Evolutionary conservation across 305 asterid species (phyloP), one percentile per base, ranked within the genome.

Genomic region (Solanum hybrid): DNA sequence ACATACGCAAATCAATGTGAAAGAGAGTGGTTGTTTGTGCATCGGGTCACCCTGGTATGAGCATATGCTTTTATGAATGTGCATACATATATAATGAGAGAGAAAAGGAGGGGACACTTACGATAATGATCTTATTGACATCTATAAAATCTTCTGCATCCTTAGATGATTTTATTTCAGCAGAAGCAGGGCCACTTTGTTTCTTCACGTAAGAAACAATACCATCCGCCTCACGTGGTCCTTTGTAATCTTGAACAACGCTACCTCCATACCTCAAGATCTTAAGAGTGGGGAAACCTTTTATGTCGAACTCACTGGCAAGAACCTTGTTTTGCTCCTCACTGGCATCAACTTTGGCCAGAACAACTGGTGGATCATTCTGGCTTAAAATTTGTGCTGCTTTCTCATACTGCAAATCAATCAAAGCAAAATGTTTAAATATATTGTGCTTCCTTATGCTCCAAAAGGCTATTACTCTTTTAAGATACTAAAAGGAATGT

Each of bases 181-280:
- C 41, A 24, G 98, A 93, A 51, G 99, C 98, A 80, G 99, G 99
- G 36, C 99, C 99, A 91, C 97, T 95, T 92, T 96, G 98, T 90
- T 95, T 97, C 92, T 93, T 95, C 91, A 97, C 90, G 85, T 94
- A 95, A 82, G 92, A 57, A 41, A 94, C 96, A 83, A 97, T 97
- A 17, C 99, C 99, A 76, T 96, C 99, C 0, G 98, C 97, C 68
- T 95, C 99, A 57, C 98, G 95, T 83, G 99, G 98, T 89, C 99
- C 99, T 92, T 96, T 96, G 92, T 93, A 97, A 6, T 97, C 99
- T 91, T 95, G 97, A 91, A 94, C 93, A 80, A 91, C 89, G 73
- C 97, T 95, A 20, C 98, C 99, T 84, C 99, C 99, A 86, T 93
- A 92, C 89, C 98, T 97, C 90, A 97, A 87, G 93, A 96, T 95